A percentile compares a stretch with the other conserved stretches of the same genome.
These are phyloP conservation scores for Furcasterigmium furcatum DNA, from an alignment of 2,329 filamentous ascomycete species.

Conservation along the genomic window DNA sequence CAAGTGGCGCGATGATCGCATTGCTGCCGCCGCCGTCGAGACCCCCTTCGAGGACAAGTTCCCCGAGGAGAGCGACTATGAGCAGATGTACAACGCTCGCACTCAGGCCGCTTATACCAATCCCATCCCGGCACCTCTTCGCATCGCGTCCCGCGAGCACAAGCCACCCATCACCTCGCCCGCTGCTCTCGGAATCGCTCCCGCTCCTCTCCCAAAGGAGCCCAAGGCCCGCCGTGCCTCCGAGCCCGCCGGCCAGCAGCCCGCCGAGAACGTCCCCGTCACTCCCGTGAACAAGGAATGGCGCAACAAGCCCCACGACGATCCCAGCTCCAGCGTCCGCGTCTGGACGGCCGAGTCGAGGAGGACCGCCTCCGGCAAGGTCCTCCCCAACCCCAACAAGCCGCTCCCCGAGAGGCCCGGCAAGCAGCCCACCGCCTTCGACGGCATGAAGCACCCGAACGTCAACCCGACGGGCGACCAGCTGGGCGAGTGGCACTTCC, in stretches of 20 bases:
- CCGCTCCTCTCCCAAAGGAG: no score
- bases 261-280: neutral
- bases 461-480: neutral
- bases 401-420: neutral
- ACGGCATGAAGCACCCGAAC: neutral
- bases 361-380: neutral
- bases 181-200: no score
- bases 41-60: slow-evolving; percentile 1
- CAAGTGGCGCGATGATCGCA: slow-evolving; percentile 6
- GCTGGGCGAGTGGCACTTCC: neutral
- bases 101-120: slow-evolving; percentile 11
- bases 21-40: neutral
- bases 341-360: neutral
- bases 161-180: neutral
- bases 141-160: slow-evolving; percentile 6
- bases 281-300: neutral
- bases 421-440: neutral
- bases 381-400: neutral
- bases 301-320: neutral
- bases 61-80: neutral
- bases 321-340: neutral
- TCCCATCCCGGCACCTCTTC: slow-evolving; percentile 10
- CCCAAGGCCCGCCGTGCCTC: no score
- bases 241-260: no score
- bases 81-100: slow-evolving; percentile 7